A percentile compares a stretch with the other conserved stretches of the same genome.
These are phyloP conservation scores for Pestalotiopsis sp. DNA, from an alignment of 2,329 filamentous ascomycete genomes.

Conservation along the genomic window DNA sequence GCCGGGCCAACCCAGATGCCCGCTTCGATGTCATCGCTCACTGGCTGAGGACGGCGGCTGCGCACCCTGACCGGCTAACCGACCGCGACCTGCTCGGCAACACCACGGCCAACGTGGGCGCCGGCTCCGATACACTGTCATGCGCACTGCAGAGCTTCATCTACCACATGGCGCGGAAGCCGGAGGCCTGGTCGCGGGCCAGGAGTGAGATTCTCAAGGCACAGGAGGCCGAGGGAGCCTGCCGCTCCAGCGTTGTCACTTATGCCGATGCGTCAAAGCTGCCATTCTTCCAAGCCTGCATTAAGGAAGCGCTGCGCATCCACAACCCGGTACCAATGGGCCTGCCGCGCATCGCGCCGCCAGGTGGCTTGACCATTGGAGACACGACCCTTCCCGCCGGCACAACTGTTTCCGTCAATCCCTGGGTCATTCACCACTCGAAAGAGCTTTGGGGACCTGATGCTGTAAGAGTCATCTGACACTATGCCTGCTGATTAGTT, in stretches of 20 bases:
- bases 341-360: slow-evolving; percentile 28
- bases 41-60: not conserved
- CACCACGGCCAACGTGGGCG: slow-evolving; percentile 18
- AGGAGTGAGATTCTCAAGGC: not conserved
- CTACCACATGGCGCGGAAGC: slow-evolving; percentile 6
- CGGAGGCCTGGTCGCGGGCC: not conserved
- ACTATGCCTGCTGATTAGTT: not conserved
- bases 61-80: slow-evolving; percentile 17
- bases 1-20: not conserved
- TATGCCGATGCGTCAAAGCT: not conserved
- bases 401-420: slow-evolving; percentile 34
- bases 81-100: slow-evolving; percentile 21
- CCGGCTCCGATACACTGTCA: not conserved
- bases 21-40: not conserved
- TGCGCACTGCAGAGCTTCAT: not conserved
- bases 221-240: not conserved
- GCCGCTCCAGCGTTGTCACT: not conserved
- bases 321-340: slow-evolving; percentile 28
- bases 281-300: slow-evolving; percentile 11
- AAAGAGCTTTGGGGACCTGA: slow-evolving; percentile 33
- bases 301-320: slow-evolving; percentile 11
- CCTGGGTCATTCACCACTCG: slow-evolving; percentile 36
- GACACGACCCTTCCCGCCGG: slow-evolving; percentile 29
- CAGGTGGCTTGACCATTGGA: slow-evolving; percentile 27
- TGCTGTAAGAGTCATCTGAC: slow-evolving; percentile 12